phyloP scores from a whole-genome alignment of 2,329 filamentous ascomycete species.

The Fusarium sp. region DNA sequence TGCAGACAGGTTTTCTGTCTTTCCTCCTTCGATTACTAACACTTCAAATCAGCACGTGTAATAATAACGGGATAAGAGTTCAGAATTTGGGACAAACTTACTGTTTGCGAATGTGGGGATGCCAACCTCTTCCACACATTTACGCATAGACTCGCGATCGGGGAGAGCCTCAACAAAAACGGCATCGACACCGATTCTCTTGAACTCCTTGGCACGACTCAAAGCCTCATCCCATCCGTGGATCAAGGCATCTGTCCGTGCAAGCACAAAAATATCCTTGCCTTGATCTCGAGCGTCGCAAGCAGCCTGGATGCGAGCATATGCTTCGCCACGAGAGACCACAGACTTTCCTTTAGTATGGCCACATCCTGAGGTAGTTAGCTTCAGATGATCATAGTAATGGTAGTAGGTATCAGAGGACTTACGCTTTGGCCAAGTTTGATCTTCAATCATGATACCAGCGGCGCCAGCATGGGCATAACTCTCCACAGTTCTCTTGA shows the following conservation, averaged over 20 bases:
- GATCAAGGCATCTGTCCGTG: constrained; percentile 59
- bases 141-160: constrained; percentile 58
- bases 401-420: neutral
- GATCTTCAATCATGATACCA: constrained; percentile 61
- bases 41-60: no score
- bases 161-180: constrained; percentile 60
- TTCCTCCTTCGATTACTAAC: constrained; percentile 50
- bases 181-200: constrained; percentile 58
- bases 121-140: constrained; percentile 53
- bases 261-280: constrained; percentile 60
- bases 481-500: constrained; percentile 57
- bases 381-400: no score
- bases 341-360: constrained; percentile 63
- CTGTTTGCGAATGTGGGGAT: constrained; percentile 58
- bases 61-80: no score
- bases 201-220: constrained; percentile 56
- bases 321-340: constrained; percentile 60
- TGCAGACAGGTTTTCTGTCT: constrained; percentile 53
- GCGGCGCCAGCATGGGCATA: constrained; percentile 58
- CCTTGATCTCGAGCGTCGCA: constrained; percentile 60
- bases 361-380: constrained; percentile 39
- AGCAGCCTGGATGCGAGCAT: constrained; percentile 60
- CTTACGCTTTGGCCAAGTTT: constrained; percentile 63
- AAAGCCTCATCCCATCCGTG: constrained; percentile 61
- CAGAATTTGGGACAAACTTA: no score